These are phyloP conservation scores for Verticillium zaregamsianum DNA, from an alignment of 2,329 filamentous ascomycete species.

Conservation along the genomic window DNA sequence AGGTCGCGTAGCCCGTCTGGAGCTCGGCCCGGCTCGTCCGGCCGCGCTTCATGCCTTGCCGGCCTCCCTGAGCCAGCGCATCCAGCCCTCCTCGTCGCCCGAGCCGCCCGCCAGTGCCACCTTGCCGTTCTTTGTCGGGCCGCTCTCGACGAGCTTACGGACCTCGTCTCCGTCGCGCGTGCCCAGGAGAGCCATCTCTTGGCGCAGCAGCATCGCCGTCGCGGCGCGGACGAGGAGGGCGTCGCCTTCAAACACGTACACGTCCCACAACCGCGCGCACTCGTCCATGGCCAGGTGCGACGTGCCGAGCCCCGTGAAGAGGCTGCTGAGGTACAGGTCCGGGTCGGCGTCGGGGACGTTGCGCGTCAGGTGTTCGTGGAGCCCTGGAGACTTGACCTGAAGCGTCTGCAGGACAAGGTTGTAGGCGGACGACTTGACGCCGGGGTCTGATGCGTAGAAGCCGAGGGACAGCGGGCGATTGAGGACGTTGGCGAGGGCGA, in stretches of 20 bases:
- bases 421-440: conserved; percentile 66
- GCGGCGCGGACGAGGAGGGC: conserved; percentile 65
- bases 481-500: conserved; percentile 70
- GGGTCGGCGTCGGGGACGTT: conserved; percentile 40
- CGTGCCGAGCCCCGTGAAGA: conserved; percentile 65
- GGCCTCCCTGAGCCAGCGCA: conserved; percentile 32
- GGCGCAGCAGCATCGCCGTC: conserved; percentile 58
- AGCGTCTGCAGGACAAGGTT: conserved; percentile 65
- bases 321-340: conserved; percentile 50
- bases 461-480: conserved; percentile 72
- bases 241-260: conserved; percentile 80
- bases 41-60: conserved; percentile 26
- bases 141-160: conserved; percentile 28
- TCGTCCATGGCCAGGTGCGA: conserved; percentile 62
- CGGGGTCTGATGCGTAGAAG: conserved; percentile 67
- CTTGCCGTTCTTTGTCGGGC: conserved; percentile 9
- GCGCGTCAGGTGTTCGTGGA: conserved; percentile 61
- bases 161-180: conserved; percentile 41
- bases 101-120: conserved; percentile 11
- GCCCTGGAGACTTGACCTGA: conserved; percentile 55
- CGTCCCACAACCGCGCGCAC: conserved; percentile 72
- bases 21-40: not conserved
- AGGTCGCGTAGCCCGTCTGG: not conserved
- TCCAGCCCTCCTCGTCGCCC: conserved; percentile 27
- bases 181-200: conserved; percentile 47